Evolutionary conservation across 202 grass and related monocot genomes (phyloP), one percentile per base, ranked within the genome.

Genomic region (Elaeis oleifera): DNA sequence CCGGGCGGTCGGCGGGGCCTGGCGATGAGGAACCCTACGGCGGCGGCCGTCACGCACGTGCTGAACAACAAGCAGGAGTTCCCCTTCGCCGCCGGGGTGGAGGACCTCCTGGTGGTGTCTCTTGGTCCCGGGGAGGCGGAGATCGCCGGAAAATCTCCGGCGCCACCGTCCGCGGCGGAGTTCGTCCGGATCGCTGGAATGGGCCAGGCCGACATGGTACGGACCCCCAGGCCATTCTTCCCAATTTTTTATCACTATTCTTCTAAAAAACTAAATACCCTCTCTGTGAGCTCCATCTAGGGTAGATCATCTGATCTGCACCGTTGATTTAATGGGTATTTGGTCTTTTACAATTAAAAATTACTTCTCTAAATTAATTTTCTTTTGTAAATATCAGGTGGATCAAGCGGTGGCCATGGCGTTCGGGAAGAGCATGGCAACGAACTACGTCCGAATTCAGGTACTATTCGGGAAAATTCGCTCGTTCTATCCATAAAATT

Each of bases 71-170:
- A 16, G 5, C 63, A 8, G 6, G 63, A 65, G 49, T 65, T 65
- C 23, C 63, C 63, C 49, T 16, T 23, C 49, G 49, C 49, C 63
- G 22, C 32, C 1, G 44, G 63, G 4, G 48, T 65, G 48, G 49
- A 65, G 49, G 63, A 65, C 23, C 48, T 65, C 63, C 49, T 65
- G 48, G 63, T 65, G 17, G 63, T 65, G 9, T 65, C 63, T 9
- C 44, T 65, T 3, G 63, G 63, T 2, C 20, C 15, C 44, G 63
- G 14, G 1, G 57, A 59, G 22, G 5, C 14, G 20, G 49, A 22
- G 6, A 3, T 21, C 11, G 23, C 26, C 57, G 57, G 57, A 5
- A 28, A n/a, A 16, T 14, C 57, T 3, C 57, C 22, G 24, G 16
- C 57, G 23, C 23, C 16, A 24, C 63, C 23, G 7, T 53, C 49